A percentile compares a stretch with the other conserved stretches of the same genome.
phyloP scores from a whole-genome alignment of 441 rosid species.

The Aquilaria agallochum region DNA sequence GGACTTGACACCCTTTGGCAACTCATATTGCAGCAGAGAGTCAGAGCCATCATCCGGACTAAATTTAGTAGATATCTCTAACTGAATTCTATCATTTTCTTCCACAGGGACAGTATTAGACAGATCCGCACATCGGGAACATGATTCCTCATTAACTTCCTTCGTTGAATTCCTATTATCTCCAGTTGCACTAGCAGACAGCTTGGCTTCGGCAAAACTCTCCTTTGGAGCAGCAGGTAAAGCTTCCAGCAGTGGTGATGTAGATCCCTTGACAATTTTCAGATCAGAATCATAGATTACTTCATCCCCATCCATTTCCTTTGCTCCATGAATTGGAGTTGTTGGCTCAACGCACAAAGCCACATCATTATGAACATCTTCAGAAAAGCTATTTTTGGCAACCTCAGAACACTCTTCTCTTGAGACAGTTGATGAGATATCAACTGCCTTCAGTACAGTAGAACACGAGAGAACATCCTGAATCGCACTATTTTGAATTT shows the following conservation, averaged over 20 bases:
- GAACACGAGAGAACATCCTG: conserved; percentile 26
- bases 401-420: conserved; percentile 20
- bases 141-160: conserved; percentile 23
- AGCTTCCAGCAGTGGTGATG: conserved; percentile 18
- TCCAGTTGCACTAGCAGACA: conserved; percentile 19
- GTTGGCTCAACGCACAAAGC: conserved; percentile 8
- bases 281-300: conserved; percentile 6
- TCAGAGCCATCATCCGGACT: conserved; percentile 18
- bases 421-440: conserved; percentile 14
- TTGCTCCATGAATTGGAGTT: conserved; percentile 9
- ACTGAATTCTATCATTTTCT: conserved; percentile 26
- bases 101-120: conserved; percentile 17
- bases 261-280: conserved; percentile 11
- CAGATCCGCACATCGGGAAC: conserved; percentile 18
- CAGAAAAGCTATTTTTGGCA: conserved; percentile 18
- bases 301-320: conserved; percentile 14
- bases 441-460: conserved; percentile 21
- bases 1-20: conserved; percentile 19
- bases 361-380: conserved; percentile 18
- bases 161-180: conserved; percentile 21
- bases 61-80: conserved; percentile 21
- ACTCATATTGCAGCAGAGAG: conserved; percentile 23
- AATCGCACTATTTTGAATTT: conserved; percentile 5
- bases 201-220: conserved; percentile 16
- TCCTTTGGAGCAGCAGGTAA: conserved; percentile 25